phyloP scores from a whole-genome alignment of 768 basidiomycete genomes.

The Boletus subcaerulescens region DNA sequence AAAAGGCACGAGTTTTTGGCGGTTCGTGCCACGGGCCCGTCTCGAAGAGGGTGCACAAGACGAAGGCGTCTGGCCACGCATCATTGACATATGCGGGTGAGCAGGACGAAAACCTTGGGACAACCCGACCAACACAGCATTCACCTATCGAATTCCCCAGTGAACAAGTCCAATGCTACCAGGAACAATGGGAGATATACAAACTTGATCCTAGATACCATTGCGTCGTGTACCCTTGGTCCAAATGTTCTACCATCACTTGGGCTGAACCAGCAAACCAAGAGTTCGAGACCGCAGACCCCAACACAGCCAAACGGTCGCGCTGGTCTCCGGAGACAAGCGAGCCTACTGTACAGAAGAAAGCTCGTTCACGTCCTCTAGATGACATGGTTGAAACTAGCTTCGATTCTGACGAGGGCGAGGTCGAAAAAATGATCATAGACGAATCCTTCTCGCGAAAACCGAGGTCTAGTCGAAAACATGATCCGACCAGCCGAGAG shows the following conservation, averaged over 20 bases:
- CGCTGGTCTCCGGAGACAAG: conserved; percentile 23
- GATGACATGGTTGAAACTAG: conserved; percentile 21
- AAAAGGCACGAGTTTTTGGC: conserved; percentile 59
- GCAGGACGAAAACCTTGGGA: conserved; percentile 21
- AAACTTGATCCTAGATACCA: conserved; percentile 76
- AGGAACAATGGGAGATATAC: conserved; percentile 86
- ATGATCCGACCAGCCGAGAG: conserved; percentile 30
- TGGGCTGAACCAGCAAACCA: conserved; percentile 15
- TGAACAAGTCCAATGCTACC: conserved; percentile 48
- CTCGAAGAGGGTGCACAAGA: conserved; percentile 53
- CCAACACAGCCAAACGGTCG: conserved; percentile 26
- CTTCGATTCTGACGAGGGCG: conserved; percentile 39
- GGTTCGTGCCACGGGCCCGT: conserved; percentile 73
- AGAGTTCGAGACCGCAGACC: conserved; percentile 3
- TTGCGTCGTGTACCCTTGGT: conserved; percentile 51
- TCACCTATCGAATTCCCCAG: conserved; percentile 32
- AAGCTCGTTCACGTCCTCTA: conserved; percentile 21
- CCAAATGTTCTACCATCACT: conserved; percentile 30
- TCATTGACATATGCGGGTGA: conserved; percentile 69
- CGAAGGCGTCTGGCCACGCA: conserved; percentile 71
- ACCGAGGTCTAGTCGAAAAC: conserved; percentile 13
- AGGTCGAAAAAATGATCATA: conserved; percentile 51
- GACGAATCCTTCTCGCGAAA: conserved; percentile 31
- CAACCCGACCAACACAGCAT: conserved; percentile 1
- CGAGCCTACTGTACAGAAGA: conserved; percentile 22